Evolutionary conservation across 2,329 filamentous ascomycete species (phyloP).

Genomic region (Blastomyces parvus): DNA sequence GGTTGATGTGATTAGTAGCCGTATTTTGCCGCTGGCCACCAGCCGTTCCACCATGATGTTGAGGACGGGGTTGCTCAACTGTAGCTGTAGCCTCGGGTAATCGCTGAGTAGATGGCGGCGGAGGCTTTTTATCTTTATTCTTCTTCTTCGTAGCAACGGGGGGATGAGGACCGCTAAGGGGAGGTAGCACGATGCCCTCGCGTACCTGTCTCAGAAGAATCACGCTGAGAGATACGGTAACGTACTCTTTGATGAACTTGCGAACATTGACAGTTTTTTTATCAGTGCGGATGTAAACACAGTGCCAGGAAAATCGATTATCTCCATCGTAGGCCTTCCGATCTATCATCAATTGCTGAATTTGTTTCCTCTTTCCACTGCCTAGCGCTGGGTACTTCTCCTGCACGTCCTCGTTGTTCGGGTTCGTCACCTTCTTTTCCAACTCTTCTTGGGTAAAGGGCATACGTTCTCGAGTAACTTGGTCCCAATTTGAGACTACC

Average conservation of each 20-base stretch:
- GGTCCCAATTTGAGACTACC: slow-evolving; percentile 25
- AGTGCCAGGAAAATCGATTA: slow-evolving; percentile 29
- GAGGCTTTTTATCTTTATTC: neutral
- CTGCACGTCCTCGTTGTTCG: slow-evolving; percentile 20
- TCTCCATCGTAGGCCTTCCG: slow-evolving; percentile 21
- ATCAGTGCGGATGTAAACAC: slow-evolving; percentile 26
- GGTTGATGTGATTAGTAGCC: neutral
- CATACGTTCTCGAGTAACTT: slow-evolving; percentile 24
- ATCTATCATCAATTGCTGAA: slow-evolving; percentile 29
- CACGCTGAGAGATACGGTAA: slow-evolving; percentile 28
- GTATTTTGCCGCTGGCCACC: neutral
- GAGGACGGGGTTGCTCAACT: neutral
- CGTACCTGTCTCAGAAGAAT: slow-evolving; percentile 26
- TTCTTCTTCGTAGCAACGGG: slow-evolving; percentile 4
- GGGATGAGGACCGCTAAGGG: slow-evolving; percentile 10
- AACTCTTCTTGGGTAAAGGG: slow-evolving; percentile 26
- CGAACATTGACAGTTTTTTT: slow-evolving; percentile 22
- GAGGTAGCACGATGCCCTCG: slow-evolving; percentile 12
- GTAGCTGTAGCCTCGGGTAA: neutral
- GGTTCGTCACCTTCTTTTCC: slow-evolving; percentile 23
- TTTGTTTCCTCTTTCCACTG: slow-evolving; percentile 24
- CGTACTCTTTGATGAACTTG: slow-evolving; percentile 19
- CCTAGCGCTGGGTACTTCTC: slow-evolving; percentile 26
- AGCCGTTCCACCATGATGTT: neutral
- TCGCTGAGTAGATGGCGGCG: neutral